A percentile compares a stretch with the other conserved stretches of the same genome.
phyloP scores from a whole-genome alignment of 768 basidiomycete species.

The Leccinum subtestaceum region DNA sequence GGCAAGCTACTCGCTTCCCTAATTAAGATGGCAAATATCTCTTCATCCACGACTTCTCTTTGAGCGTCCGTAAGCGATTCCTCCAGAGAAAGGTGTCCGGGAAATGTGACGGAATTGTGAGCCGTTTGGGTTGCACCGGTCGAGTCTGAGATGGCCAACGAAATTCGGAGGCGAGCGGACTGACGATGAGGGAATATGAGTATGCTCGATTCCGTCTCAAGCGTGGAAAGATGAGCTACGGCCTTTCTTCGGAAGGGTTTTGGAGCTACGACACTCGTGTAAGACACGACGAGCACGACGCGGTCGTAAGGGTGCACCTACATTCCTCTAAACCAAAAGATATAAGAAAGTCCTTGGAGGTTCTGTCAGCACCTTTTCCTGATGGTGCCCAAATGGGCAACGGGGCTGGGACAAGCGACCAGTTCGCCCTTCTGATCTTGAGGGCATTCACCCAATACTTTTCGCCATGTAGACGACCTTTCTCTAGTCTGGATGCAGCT shows the following conservation, averaged over 20 bases:
- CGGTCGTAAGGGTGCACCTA: slow-evolving; percentile 36
- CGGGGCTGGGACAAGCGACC: slow-evolving; percentile 78
- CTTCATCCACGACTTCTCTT: slow-evolving; percentile 73
- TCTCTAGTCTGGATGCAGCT: slow-evolving; percentile 69
- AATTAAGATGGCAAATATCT: slow-evolving; percentile 73
- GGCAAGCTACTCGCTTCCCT: slow-evolving; percentile 74
- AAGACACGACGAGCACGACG: background rate
- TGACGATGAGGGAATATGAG: slow-evolving; percentile 67
- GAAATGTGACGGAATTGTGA: slow-evolving; percentile 36
- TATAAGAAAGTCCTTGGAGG: slow-evolving; percentile 77
- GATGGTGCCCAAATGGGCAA: slow-evolving; percentile 65
- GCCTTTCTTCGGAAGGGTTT: slow-evolving; percentile 62
- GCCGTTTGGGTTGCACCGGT: slow-evolving; percentile 34
- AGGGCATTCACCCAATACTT: slow-evolving; percentile 83
- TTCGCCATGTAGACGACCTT: slow-evolving; percentile 57
- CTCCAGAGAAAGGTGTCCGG: slow-evolving; percentile 43
- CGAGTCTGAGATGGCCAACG: slow-evolving; percentile 38
- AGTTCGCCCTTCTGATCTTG: slow-evolving; percentile 71
- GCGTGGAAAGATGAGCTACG: slow-evolving; percentile 61
- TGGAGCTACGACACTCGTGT: slow-evolving; percentile 48
- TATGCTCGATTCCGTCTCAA: slow-evolving; percentile 40
- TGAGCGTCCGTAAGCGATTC: slow-evolving; percentile 57
- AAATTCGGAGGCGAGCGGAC: slow-evolving; percentile 60
- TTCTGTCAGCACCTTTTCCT: slow-evolving; percentile 77
- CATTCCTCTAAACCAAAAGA: slow-evolving; percentile 83